These are phyloP conservation scores for Boletus rufocinnamomeus DNA, from an alignment of 768 basidiomycete genomes.

Conservation along the genomic window DNA sequence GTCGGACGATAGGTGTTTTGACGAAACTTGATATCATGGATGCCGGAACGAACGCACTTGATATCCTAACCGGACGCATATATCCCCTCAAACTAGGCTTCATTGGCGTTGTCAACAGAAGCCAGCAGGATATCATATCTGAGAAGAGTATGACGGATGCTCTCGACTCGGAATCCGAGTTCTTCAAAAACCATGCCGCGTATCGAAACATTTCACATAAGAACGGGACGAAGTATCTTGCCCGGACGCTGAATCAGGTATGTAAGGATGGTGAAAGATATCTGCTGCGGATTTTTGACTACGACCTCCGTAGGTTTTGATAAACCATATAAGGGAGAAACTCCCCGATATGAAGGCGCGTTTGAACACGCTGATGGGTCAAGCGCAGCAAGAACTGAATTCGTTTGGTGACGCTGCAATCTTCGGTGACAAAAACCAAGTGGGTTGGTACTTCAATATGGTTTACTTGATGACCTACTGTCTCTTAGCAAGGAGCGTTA, in stretches of 20 bases:
- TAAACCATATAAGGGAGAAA: constrained; percentile 98
- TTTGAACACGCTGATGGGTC: constrained; percentile 96
- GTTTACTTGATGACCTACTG: constrained; percentile 14
- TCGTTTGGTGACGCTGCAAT: constrained; percentile 93
- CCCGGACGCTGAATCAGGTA: constrained; percentile 92
- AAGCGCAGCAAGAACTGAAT: constrained; percentile 97
- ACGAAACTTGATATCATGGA: constrained; percentile 99
- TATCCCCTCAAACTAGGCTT: constrained; percentile 98
- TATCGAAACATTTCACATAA: constrained; percentile 97
- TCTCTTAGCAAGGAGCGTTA: constrained; percentile 73
- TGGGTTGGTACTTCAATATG: constrained; percentile 22
- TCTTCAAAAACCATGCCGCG: constrained; percentile 86
- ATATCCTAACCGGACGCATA: constrained; percentile 93
- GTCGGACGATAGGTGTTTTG: constrained; percentile 93
- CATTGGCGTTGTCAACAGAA: constrained; percentile 96
- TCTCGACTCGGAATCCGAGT: constrained; percentile 81
- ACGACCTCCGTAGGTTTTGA: constrained; percentile 66
- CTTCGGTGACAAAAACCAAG: constrained; percentile 89
- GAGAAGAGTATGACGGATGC: constrained; percentile 87
- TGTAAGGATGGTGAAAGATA: constrained; percentile 20
- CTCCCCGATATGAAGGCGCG: constrained; percentile 99
- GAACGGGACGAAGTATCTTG: constrained; percentile 94
- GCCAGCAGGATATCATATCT: constrained; percentile 94
- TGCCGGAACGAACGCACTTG: constrained; percentile 95
- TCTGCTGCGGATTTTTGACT: background rate